These are phyloP conservation scores for Nadsonia starkeyi-henricii DNA, from an alignment of 1,139 yeast species.

Conservation along the genomic window DNA sequence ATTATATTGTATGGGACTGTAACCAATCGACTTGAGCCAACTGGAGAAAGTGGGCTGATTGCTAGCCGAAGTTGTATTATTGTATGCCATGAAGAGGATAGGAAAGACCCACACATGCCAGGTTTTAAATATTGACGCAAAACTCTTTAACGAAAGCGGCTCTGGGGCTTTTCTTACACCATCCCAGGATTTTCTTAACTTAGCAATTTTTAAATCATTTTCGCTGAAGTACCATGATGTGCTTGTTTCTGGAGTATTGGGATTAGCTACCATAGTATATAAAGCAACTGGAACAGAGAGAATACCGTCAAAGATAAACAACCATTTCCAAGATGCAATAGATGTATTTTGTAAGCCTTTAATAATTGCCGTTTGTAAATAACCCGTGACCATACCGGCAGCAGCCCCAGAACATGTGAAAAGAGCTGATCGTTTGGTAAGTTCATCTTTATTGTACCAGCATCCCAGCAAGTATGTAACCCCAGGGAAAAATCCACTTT, in stretches of 20 bases:
- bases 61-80: slow-evolving; percentile 32
- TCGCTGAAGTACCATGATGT: slow-evolving; percentile 27
- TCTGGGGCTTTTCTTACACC: slow-evolving; percentile 24
- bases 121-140: slow-evolving; percentile 31
- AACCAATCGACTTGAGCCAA: slow-evolving; percentile 38
- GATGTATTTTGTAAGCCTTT: slow-evolving; percentile 22
- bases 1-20: slow-evolving; percentile 31
- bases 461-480: slow-evolving; percentile 36
- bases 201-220: slow-evolving; percentile 24
- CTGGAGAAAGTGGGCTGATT: slow-evolving; percentile 37
- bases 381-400: slow-evolving; percentile 35
- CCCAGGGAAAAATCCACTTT: slow-evolving; percentile 45
- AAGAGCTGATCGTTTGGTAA: slow-evolving; percentile 35
- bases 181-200: slow-evolving; percentile 30
- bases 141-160: slow-evolving; percentile 23
- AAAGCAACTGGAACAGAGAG: slow-evolving; percentile 35
- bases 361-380: slow-evolving; percentile 31
- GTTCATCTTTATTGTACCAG: slow-evolving; percentile 31
- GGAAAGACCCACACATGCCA: slow-evolving; percentile 41
- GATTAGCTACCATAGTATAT: slow-evolving; percentile 29
- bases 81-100: slow-evolving; percentile 34
- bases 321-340: slow-evolving; percentile 33
- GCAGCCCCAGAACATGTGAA: slow-evolving; percentile 34
- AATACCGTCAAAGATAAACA: slow-evolving; percentile 36
- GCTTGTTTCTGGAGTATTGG: slow-evolving; percentile 32